Percentiles rank a stretch among this genome's conserved stretches.
Conservation (phyloP, 495 filamentous ascomycete genomes). For the Penicillium crystallinum region DNA sequence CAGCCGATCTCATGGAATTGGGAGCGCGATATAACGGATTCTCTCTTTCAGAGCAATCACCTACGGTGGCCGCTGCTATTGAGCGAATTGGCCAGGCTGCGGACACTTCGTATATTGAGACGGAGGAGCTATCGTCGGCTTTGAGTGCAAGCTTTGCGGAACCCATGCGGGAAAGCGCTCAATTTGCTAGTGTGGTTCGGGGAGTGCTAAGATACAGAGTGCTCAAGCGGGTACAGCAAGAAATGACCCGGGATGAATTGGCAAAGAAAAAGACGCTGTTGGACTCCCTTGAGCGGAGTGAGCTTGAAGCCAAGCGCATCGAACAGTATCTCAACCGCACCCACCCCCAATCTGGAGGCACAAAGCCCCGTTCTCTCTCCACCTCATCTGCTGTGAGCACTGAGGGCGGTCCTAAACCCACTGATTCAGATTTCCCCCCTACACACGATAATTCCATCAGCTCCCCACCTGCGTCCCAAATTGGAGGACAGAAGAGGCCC, state of each 20-base stretch:
- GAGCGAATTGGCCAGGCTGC: constrained; percentile 92
- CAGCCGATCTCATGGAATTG: constrained; percentile 85
- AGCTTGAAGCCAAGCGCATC: constrained; percentile 84
- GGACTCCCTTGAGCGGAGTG: constrained; percentile 80
- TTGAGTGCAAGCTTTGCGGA: constrained; percentile 89
- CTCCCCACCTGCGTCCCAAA: constrained; percentile 53
- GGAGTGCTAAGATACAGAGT: constrained; percentile 82
- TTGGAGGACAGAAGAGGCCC: constrained; percentile 25
- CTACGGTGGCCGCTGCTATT: constrained; percentile 85
- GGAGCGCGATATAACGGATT: constrained; percentile 96
- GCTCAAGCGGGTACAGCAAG: constrained; percentile 89
- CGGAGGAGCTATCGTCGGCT: constrained; percentile 78
- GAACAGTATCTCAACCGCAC: constrained; percentile 82
- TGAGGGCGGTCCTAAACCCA: constrained; percentile 52
- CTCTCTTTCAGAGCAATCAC: constrained; percentile 83
- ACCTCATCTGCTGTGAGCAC: constrained; percentile 44
- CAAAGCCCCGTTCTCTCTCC: constrained; percentile 62
- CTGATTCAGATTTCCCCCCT: constrained; percentile 90
- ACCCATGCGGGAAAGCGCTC: constrained; percentile 93
- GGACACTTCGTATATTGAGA: constrained; percentile 93
- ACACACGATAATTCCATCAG: constrained; percentile 67
- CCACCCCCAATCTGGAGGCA: constrained; percentile 35
- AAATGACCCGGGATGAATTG: constrained; percentile 91
- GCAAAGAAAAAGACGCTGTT: constrained; percentile 72
- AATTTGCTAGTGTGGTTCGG: constrained; percentile 92